phyloP scores from a whole-genome alignment of 176 grass and related monocot species.

The Aegilops sharonensis region DNA sequence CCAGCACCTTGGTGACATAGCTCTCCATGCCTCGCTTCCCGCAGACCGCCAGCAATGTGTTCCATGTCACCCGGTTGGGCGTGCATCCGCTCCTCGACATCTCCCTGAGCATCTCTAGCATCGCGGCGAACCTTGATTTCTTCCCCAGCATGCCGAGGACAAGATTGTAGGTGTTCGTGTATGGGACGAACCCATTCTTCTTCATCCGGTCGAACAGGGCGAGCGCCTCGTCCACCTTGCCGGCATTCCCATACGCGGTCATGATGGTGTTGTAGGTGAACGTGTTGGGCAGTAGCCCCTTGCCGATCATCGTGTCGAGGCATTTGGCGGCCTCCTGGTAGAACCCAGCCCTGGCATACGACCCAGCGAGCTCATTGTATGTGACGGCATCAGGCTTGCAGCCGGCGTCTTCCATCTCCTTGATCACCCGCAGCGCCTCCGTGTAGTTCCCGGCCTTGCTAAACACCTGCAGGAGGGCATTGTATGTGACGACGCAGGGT shows the following conservation, averaged over 20 bases:
- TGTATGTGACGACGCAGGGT: conserved; percentile 71
- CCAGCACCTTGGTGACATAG: conserved; percentile 61
- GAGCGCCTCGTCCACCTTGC: conserved; percentile 63
- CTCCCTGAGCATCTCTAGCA: conserved; percentile 67
- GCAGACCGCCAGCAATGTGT: conserved; percentile 75
- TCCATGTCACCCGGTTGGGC: conserved; percentile 82
- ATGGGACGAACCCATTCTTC: conserved; percentile 61
- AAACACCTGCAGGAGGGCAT: conserved; percentile 81
- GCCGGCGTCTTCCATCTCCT: conserved; percentile 69
- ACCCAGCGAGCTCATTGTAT: conserved; percentile 66
- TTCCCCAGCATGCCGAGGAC: conserved; percentile 84
- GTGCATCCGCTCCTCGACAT: conserved; percentile 76
- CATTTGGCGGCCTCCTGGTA: conserved; percentile 59
- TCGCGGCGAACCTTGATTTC: conserved; percentile 55
- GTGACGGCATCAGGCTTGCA: conserved; percentile 66
- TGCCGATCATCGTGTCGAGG: conserved; percentile 58
- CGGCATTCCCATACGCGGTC: conserved; percentile 57
- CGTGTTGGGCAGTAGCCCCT: conserved; percentile 69
- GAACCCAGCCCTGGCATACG: conserved; percentile 75
- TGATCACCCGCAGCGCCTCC: conserved; percentile 55
- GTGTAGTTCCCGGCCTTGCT: conserved; percentile 66
- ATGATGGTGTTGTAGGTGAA: conserved; percentile 81
- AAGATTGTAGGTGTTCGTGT: conserved; percentile 63
- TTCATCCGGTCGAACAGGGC: conserved; percentile 74
- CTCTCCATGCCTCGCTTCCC: conserved; percentile 74